These are phyloP conservation scores for Nitzschia palea DNA, from an alignment of 108 stramenopile species.

Conservation along the genomic window DNA sequence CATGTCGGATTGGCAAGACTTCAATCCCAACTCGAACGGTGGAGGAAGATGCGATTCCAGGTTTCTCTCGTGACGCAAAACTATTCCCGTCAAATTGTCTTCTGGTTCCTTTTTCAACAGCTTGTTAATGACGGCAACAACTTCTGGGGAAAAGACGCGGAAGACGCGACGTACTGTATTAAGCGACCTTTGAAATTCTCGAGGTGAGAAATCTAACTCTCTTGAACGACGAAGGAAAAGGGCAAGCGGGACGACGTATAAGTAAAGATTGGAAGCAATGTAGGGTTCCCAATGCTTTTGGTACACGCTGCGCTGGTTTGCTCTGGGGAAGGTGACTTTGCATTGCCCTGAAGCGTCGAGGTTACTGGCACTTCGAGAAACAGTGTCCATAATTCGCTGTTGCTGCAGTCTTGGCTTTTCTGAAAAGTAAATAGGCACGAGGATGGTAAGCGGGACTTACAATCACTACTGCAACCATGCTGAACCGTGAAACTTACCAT, in stretches of 20 bases:
- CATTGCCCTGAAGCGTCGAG: neutral
- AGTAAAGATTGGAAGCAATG: slow-evolving; percentile 72
- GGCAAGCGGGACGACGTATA: slow-evolving; percentile 81
- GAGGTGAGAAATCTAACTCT: slow-evolving; percentile 83
- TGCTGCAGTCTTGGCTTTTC: neutral
- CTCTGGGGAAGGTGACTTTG: slow-evolving; percentile 45
- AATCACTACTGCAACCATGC: neutral
- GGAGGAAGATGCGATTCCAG: slow-evolving; percentile 67
- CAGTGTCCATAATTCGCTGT: slow-evolving; percentile 15
- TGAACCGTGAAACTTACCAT: slow-evolving; percentile 11
- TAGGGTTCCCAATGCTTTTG: slow-evolving; percentile 74
- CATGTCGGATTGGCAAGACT: slow-evolving; percentile 65
- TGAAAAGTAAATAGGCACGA: neutral
- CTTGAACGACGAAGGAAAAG: slow-evolving; percentile 86
- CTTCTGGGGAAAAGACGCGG: slow-evolving; percentile 68
- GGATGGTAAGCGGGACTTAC: neutral
- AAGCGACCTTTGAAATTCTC: slow-evolving; percentile 49
- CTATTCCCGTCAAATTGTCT: slow-evolving; percentile 30
- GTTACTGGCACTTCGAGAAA: slow-evolving; percentile 11
- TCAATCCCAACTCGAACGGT: slow-evolving; percentile 28
- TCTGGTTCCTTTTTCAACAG: slow-evolving; percentile 32
- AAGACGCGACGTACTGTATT: slow-evolving; percentile 66
- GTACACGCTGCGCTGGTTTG: slow-evolving; percentile 60
- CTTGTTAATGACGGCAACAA: slow-evolving; percentile 62
- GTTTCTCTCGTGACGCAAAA: slow-evolving; percentile 51